Evolutionary conservation across 345 rosid genomes (phyloP).

Genomic region (Citrus unshiu): DNA sequence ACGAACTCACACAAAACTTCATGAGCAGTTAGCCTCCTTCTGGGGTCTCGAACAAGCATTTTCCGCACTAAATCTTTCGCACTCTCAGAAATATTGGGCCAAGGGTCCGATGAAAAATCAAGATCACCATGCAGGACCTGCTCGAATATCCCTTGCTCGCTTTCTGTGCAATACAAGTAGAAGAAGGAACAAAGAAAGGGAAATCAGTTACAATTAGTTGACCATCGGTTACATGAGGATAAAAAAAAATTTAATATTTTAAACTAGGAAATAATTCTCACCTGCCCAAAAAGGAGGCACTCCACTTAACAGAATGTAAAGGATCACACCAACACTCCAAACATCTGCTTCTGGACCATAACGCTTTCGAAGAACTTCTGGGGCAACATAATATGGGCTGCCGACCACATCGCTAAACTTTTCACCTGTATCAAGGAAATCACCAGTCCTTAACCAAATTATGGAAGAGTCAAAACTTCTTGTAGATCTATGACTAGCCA

Average conservation of each 20-base stretch:
- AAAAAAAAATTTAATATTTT: not conserved
- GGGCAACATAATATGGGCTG: slow-evolving; percentile 93
- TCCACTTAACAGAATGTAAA: slow-evolving; percentile 81
- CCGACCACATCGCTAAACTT: slow-evolving; percentile 79
- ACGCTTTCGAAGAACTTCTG: slow-evolving; percentile 72
- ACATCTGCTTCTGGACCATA: slow-evolving; percentile 92
- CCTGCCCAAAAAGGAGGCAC: slow-evolving; percentile 98
- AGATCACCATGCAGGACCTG: slow-evolving; percentile 84
- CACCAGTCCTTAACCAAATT: not conserved
- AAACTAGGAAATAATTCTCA: slow-evolving; percentile 23
- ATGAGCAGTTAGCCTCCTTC: slow-evolving; percentile 70
- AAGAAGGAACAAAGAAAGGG: slow-evolving; percentile 2
- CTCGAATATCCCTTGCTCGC: slow-evolving; percentile 84
- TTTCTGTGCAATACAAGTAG: slow-evolving; percentile 43
- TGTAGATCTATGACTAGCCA: not conserved
- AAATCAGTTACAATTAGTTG: not conserved
- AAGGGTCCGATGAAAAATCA: slow-evolving; percentile 79
- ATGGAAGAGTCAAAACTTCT: not conserved
- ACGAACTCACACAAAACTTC: slow-evolving; percentile 73
- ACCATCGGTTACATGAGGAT: slow-evolving; percentile 1
- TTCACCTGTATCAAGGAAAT: slow-evolving; percentile 45
- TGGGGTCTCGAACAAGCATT: slow-evolving; percentile 86
- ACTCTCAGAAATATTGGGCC: slow-evolving; percentile 86
- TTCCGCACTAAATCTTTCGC: slow-evolving; percentile 83
- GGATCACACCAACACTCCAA: slow-evolving; percentile 95